Evolutionary conservation across 345 rosid genomes (phyloP).

Genomic region (Ceriops decandra): DNA sequence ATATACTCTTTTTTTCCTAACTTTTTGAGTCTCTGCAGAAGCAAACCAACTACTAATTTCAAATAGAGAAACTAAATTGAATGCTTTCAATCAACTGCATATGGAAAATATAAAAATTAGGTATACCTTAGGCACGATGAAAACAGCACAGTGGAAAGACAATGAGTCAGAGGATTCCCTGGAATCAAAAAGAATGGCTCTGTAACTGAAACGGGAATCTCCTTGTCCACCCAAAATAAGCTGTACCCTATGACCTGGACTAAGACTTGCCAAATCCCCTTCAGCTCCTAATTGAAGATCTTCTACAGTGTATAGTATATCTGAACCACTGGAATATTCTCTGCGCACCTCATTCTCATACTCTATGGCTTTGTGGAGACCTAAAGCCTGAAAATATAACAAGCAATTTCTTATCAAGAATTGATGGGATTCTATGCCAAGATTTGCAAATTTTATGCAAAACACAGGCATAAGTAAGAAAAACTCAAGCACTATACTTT

Average conservation of each 20-base stretch:
- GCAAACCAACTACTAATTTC: not conserved
- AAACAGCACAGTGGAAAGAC: constrained; percentile 65
- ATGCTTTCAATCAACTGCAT: constrained; percentile 3
- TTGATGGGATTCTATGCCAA: constrained; percentile 11
- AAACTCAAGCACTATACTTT: not conserved
- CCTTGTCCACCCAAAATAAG: constrained; percentile 57
- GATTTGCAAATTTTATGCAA: constrained; percentile 4
- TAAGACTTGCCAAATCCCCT: constrained; percentile 54
- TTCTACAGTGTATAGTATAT: constrained; percentile 64
- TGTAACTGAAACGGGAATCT: constrained; percentile 56
- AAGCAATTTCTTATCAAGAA: constrained; percentile 16
- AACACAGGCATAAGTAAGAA: no score
- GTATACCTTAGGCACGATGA: constrained; percentile 86
- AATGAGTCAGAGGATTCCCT: constrained; percentile 43
- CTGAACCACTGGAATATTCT: constrained; percentile 57
- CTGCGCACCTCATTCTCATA: constrained; percentile 67
- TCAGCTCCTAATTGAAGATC: constrained; percentile 69
- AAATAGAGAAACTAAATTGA: constrained; percentile 1
- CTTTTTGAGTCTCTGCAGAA: not conserved
- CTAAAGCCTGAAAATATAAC: constrained; percentile 51
- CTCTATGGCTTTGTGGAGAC: constrained; percentile 68
- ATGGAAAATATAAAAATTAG: not conserved
- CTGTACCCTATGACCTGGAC: constrained; percentile 52
- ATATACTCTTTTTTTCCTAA: not conserved
- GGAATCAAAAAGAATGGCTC: constrained; percentile 77